Base-by-base conservation (phyloP, 2,329 filamentous ascomycete species). In the Colletotrichum limetticola region DNA sequence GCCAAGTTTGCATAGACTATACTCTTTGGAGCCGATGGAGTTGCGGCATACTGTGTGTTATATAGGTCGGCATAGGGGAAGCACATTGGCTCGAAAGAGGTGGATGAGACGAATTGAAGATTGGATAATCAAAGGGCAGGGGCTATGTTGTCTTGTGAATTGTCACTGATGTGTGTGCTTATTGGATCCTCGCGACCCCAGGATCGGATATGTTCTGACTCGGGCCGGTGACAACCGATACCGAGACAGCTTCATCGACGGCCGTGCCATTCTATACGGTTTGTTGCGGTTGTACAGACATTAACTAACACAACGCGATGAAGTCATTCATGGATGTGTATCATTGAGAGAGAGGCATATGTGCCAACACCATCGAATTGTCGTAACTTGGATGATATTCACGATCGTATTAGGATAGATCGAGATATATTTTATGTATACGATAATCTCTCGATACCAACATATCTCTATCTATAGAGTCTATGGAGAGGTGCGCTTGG, bases 1-100 rank as follows among this genome's bases (percentile, higher is more conserved):
- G 19, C 32, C 26, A 16, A 58, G 32, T 32, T 66, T 57, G 63
- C 46, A 46, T 66, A 66, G 53, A 66, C 24, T 19, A 53, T 58
- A 32, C 35, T 66, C 24, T n/a, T 49, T 24, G 32, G 28, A 42
- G 53, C 52, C 53, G 24, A 58, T 12, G 26, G 26, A 66, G 53
- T 65, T 56, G 62, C 35, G 63, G 55, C 53, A 66, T 32, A 26
- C 26, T 32, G 12, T 66, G 26, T 59, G n/a, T 22, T 49, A 61
- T 30, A 58, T 58, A 66, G 16, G 42, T 46, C 16, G 42, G 19
- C 35, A 35, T 46, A 19, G 12, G 52, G 22, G 22, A 58, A 32
- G 63, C 53, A 24, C 35, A 26, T 58, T 24, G 53, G 22, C 63
- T 58, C 24, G 14, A 24, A 24, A 46, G 42, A 46, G n/a, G 57